phyloP scores from a whole-genome alignment of 164 flowering plant genomes.

The Macadamia tetraphylla region DNA sequence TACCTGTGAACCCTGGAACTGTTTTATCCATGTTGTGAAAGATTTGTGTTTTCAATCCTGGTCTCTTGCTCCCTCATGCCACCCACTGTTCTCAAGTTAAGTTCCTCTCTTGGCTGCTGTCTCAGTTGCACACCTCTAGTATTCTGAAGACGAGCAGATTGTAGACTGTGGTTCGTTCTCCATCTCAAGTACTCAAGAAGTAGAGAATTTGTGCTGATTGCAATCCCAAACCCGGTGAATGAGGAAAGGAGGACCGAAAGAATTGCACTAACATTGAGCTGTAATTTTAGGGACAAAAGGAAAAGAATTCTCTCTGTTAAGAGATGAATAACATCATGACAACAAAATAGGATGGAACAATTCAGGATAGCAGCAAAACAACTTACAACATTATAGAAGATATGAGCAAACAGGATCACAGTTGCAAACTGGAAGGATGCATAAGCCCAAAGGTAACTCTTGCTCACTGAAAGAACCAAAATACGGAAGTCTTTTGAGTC shows the following conservation, averaged over 20 bases:
- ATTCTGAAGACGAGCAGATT: slow-evolving; percentile 26
- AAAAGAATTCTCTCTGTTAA: neutral
- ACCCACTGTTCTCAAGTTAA: slow-evolving; percentile 4
- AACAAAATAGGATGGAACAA: slow-evolving; percentile 1
- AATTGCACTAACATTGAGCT: slow-evolving; percentile 65
- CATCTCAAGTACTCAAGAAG: slow-evolving; percentile 67
- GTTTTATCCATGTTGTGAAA: neutral
- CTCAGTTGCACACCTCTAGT: slow-evolving; percentile 21
- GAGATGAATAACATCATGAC: neutral
- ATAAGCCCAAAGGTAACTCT: slow-evolving; percentile 78
- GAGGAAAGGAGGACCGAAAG: slow-evolving; percentile 76
- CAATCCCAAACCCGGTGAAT: slow-evolving; percentile 79
- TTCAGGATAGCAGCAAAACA: neutral
- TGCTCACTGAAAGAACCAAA: slow-evolving; percentile 52
- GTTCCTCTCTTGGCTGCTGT: slow-evolving; percentile 18
- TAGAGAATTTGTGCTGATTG: slow-evolving; percentile 70
- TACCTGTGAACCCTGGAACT: neutral
- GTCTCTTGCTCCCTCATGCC: slow-evolving; percentile 11
- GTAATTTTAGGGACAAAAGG: slow-evolving; percentile 15
- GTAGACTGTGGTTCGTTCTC: slow-evolving; percentile 36
- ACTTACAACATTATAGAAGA: slow-evolving; percentile 72
- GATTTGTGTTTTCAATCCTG: neutral
- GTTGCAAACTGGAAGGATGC: slow-evolving; percentile 82
- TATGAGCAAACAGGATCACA: slow-evolving; percentile 75
- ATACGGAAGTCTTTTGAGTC: neutral